Evolutionary conservation across 345 rosid genomes (phyloP).

Genomic region (Eucalyptus grandis): DNA sequence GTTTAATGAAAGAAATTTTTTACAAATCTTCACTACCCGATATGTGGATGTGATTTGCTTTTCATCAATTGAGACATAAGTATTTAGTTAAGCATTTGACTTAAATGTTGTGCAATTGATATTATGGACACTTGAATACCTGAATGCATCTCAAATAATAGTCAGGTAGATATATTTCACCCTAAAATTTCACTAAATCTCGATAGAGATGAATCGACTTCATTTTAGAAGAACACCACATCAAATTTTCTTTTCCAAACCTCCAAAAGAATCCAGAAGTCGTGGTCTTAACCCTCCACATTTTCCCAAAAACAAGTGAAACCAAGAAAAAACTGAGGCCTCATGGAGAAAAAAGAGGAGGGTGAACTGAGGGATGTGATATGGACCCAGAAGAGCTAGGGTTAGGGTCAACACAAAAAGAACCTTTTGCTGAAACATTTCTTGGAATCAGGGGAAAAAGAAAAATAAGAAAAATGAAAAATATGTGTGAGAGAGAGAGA

Average conservation of each 20-base stretch:
- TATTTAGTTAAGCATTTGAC: not conserved
- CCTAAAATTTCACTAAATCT: not conserved
- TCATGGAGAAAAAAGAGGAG: not conserved
- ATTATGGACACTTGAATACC: accelerated
- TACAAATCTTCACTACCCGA: not conserved
- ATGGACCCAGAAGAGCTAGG: not conserved
- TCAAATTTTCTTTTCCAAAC: not conserved
- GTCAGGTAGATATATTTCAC: not conserved
- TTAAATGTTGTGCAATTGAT: not conserved
- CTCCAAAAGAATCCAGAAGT: not conserved
- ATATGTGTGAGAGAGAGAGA: not conserved
- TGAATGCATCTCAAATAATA: not conserved
- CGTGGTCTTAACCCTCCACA: not conserved
- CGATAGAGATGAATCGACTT: not conserved
- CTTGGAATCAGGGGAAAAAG: not conserved
- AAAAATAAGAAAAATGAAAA: not conserved
- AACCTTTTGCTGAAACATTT: not conserved
- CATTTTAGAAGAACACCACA: not conserved
- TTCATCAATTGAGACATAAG: not conserved
- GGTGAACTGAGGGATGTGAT: not conserved
- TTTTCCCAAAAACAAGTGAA: not conserved
- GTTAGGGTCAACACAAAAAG: not conserved
- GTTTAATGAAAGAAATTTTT: not conserved
- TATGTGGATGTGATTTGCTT: not conserved
- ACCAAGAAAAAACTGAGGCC: not conserved